A percentile compares a stretch with the other conserved stretches of the same genome.
Evolutionary conservation across 805 yeast genomes (phyloP).

Genomic region (Candida quercuum): DNA sequence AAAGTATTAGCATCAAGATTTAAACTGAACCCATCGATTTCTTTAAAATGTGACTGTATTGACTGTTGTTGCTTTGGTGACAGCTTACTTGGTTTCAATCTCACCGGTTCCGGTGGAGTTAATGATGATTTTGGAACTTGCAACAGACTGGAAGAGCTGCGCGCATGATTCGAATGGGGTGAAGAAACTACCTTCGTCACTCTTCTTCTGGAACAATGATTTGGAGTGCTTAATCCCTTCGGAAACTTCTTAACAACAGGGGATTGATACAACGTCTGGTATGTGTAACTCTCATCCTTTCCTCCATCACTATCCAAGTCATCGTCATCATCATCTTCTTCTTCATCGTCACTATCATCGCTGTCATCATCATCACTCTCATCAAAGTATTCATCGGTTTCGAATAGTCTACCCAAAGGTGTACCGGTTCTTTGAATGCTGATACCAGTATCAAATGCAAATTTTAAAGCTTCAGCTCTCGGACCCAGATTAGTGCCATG

Average conservation of each 20-base stretch:
- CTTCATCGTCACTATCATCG: slow-evolving; percentile 3
- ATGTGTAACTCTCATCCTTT: slow-evolving; percentile 7
- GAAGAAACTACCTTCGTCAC: neutral
- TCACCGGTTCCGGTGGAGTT: no score
- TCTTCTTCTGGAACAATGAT: slow-evolving; percentile 4
- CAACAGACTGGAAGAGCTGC: neutral
- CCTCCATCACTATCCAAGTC: slow-evolving; percentile 7
- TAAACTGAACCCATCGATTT: slow-evolving; percentile 18
- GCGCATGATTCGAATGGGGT: neutral
- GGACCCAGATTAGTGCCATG: slow-evolving; percentile 42
- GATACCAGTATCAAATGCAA: slow-evolving; percentile 80
- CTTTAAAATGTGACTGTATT: slow-evolving; percentile 9
- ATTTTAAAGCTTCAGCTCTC: slow-evolving; percentile 76
- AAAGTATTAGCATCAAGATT: slow-evolving; percentile 23
- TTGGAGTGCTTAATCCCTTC: slow-evolving; percentile 12
- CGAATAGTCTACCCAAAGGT: slow-evolving; percentile 20
- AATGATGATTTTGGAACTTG: no score
- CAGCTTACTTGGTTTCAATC: neutral
- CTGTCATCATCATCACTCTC: slow-evolving; percentile 20
- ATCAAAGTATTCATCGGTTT: slow-evolving; percentile 22
- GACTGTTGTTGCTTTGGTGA: slow-evolving; percentile 2
- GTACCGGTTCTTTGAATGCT: slow-evolving; percentile 63
- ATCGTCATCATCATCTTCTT: slow-evolving; percentile 9
- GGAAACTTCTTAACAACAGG: slow-evolving; percentile 18
- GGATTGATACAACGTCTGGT: slow-evolving; percentile 10